A percentile compares a stretch with the other conserved stretches of the same genome.
Conservation (phyloP, 2,329 filamentous ascomycete genomes). For the Pochonia chlamydosporia region DNA sequence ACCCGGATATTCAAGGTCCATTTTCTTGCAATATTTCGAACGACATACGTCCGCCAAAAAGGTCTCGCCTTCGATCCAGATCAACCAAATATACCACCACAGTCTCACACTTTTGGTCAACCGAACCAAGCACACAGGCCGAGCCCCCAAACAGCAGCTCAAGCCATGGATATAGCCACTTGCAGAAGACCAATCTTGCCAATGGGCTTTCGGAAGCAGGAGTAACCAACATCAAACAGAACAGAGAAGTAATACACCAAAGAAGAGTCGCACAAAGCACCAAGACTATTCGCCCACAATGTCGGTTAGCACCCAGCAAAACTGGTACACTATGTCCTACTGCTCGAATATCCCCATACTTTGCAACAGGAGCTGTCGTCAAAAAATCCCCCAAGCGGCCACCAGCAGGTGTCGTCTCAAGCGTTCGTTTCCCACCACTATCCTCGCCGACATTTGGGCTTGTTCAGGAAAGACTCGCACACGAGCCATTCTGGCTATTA, state of each 20-base stretch:
- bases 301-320: background rate
- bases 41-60: background rate
- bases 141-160: background rate
- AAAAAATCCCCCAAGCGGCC: conserved; percentile 24
- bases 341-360: conserved; percentile 25
- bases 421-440: conserved; percentile 63
- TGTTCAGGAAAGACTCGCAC: conserved; percentile 73
- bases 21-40: background rate
- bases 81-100: background rate
- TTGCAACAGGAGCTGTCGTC: conserved; percentile 14
- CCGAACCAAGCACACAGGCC: background rate
- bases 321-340: background rate
- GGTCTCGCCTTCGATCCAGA: background rate
- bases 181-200: background rate
- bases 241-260: background rate
- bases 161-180: background rate
- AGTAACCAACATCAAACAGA: background rate
- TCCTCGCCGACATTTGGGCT: conserved; percentile 63
- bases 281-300: background rate
- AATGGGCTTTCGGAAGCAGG: background rate
- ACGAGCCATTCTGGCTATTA: conserved; percentile 73
- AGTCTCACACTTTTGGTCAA: conserved; percentile 1
- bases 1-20: conserved; percentile 14
- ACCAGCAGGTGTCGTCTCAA: conserved; percentile 41
- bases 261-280: background rate